A percentile compares a stretch with the other conserved stretches of the same genome.
Evolutionary conservation across 208 protist species (phyloP).

Genomic region (Leishmania gerbilli): DNA sequence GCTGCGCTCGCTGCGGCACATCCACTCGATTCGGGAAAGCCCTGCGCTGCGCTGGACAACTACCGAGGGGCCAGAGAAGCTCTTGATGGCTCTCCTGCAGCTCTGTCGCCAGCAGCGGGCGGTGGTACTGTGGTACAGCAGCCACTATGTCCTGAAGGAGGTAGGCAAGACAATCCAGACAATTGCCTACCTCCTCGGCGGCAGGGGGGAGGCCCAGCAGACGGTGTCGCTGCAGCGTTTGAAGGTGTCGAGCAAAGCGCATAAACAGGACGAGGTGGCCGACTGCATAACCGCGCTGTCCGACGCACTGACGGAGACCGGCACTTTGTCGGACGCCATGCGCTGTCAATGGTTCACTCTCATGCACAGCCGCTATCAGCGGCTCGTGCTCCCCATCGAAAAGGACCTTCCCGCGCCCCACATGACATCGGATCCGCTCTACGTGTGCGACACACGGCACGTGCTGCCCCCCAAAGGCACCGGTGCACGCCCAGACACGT

Average conservation of each 20-base stretch:
- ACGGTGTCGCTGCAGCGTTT: slow-evolving; percentile 31
- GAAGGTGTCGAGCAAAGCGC: slow-evolving; percentile 38
- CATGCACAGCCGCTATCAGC: slow-evolving; percentile 52
- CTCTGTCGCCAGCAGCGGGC: slow-evolving; percentile 33
- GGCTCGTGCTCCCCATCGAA: slow-evolving; percentile 64
- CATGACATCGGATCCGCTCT: slow-evolving; percentile 38
- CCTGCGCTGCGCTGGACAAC: slow-evolving; percentile 56
- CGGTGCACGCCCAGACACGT: background rate
- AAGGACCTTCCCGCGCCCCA: slow-evolving; percentile 46
- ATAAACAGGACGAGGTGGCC: slow-evolving; percentile 38
- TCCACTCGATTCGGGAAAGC: slow-evolving; percentile 30
- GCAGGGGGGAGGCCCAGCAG: slow-evolving; percentile 30
- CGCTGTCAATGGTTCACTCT: slow-evolving; percentile 42
- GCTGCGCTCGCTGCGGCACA: slow-evolving; percentile 26
- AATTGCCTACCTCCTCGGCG: slow-evolving; percentile 45
- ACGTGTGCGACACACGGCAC: slow-evolving; percentile 46
- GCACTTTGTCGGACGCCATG: slow-evolving; percentile 11
- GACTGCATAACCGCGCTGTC: slow-evolving; percentile 14
- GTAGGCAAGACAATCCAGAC: slow-evolving; percentile 46
- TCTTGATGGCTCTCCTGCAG: slow-evolving; percentile 36
- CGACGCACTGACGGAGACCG: background rate
- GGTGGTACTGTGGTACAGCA: slow-evolving; percentile 41
- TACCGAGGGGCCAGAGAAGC: slow-evolving; percentile 31
- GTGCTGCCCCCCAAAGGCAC: slow-evolving; percentile 21
- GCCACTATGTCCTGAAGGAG: slow-evolving; percentile 36